These are phyloP conservation scores for Vitis riparia DNA, from an alignment of 164 flowering plant species.

Conservation along the genomic window DNA sequence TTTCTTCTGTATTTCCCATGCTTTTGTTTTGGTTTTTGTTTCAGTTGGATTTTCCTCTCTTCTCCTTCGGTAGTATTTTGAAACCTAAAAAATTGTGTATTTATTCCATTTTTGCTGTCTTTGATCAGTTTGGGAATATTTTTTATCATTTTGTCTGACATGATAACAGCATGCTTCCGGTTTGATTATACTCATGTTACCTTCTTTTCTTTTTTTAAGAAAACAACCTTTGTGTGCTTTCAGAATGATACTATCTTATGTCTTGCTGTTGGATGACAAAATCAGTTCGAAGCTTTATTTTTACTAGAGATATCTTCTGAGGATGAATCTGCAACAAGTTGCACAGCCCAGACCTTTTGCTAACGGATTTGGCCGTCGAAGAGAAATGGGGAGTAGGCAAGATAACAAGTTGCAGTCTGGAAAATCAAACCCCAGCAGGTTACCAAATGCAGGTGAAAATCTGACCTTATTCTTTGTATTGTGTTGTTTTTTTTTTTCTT, in stretches of 20 bases:
- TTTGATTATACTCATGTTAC: no score
- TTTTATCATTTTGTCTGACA: no score
- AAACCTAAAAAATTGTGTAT: no score
- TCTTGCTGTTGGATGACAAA: neutral
- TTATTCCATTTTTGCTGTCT: no score
- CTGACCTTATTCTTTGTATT: neutral
- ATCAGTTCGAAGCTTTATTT: neutral
- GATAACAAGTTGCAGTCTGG: constrained; percentile 60
- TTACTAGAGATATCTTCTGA: constrained; percentile 17
- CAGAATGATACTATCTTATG: neutral
- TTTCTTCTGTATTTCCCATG: no score
- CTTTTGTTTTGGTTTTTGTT: no score
- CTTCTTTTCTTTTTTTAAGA: no score
- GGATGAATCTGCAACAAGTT: constrained; percentile 71
- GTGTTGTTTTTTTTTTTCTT: neutral
- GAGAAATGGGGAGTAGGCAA: constrained; percentile 50
- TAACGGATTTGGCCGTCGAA: constrained; percentile 72
- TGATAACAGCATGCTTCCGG: no score
- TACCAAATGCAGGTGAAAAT: constrained; percentile 46
- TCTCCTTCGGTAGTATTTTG: no score
- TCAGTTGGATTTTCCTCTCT: no score
- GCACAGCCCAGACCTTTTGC: constrained; percentile 60
- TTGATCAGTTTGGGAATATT: no score
- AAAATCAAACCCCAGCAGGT: constrained; percentile 44
- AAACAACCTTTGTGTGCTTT: no score